A percentile compares a stretch with the other conserved stretches of the same genome.
These are phyloP conservation scores for Neurospora sp. DNA, from an alignment of 495 filamentous ascomycete species.

Conservation along the genomic window DNA sequence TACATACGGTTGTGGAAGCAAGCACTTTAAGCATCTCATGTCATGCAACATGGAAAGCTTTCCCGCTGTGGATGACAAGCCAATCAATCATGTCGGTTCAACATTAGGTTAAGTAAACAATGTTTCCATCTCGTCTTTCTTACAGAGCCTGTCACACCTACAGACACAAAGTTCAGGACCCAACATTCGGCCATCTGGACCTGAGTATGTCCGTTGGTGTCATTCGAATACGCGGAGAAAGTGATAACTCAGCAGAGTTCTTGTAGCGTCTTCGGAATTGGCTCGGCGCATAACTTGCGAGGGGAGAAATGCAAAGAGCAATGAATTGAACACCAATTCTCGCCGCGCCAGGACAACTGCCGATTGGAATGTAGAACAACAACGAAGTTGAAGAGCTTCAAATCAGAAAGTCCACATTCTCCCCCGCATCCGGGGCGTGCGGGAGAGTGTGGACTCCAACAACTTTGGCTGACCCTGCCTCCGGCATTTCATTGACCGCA, in stretches of 20 bases:
- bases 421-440: conserved; percentile 8
- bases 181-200: background rate
- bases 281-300: background rate
- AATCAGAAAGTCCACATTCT: background rate
- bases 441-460: background rate
- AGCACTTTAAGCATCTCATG: background rate
- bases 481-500: conserved; percentile 8
- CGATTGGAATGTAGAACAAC: background rate
- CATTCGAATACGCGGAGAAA: background rate
- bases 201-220: background rate
- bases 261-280: background rate
- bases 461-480: background rate
- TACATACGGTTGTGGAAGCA: background rate
- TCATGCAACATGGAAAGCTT: background rate
- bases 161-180: background rate
- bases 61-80: background rate
- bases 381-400: background rate
- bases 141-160: background rate
- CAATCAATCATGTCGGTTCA: background rate
- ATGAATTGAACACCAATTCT: background rate
- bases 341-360: background rate
- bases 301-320: background rate
- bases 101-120: background rate
- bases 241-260: background rate
- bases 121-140: background rate